A percentile compares a stretch with the other conserved stretches of the same genome.
Conservation (phyloP, 1,284 basidiomycete genomes). For the Sporisorium iseilematis-ciliati region DNA sequence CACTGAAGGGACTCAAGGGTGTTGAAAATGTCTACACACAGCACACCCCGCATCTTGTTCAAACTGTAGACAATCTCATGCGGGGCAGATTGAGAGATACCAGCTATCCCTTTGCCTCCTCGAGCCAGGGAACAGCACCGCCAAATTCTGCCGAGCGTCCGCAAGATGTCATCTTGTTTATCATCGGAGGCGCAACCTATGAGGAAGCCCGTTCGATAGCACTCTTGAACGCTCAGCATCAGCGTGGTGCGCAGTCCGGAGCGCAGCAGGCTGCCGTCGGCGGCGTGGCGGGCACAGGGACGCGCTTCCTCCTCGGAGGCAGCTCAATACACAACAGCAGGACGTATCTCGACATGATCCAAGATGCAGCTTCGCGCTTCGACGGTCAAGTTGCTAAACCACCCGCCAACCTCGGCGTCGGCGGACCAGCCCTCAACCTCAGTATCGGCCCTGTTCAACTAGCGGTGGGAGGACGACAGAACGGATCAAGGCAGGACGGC, state of each 20-base stretch:
- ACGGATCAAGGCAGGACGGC: constrained; percentile 22
- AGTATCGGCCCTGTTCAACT: constrained; percentile 63
- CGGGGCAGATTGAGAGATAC: constrained; percentile 87
- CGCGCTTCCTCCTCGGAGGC: constrained; percentile 65
- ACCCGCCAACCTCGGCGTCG: constrained; percentile 38
- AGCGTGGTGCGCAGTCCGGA: constrained; percentile 23
- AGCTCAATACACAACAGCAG: constrained; percentile 62
- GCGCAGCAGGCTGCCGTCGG: constrained; percentile 25
- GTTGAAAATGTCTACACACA: constrained; percentile 99
- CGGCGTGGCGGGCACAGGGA: constrained; percentile 42
- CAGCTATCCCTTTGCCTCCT: constrained; percentile 80
- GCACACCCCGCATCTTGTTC: constrained; percentile 90
- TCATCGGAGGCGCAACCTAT: constrained; percentile 68
- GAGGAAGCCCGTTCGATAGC: constrained; percentile 66
- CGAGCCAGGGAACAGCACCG: constrained; percentile 7
- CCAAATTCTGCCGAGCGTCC: constrained; percentile 36
- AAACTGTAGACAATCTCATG: constrained; percentile 90
- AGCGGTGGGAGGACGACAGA: constrained; percentile 34
- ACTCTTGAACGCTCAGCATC: constrained; percentile 58
- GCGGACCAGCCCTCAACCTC: constrained; percentile 53
- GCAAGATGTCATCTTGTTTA: constrained; percentile 68
- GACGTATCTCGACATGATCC: constrained; percentile 64
- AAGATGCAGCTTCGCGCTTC: constrained; percentile 62
- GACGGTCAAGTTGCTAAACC: constrained; percentile 53
- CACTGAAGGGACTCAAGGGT: constrained; percentile 94